These are phyloP conservation scores for Colletotrichum sp. DNA, from an alignment of 2,329 filamentous ascomycete species.

Conservation along the genomic window DNA sequence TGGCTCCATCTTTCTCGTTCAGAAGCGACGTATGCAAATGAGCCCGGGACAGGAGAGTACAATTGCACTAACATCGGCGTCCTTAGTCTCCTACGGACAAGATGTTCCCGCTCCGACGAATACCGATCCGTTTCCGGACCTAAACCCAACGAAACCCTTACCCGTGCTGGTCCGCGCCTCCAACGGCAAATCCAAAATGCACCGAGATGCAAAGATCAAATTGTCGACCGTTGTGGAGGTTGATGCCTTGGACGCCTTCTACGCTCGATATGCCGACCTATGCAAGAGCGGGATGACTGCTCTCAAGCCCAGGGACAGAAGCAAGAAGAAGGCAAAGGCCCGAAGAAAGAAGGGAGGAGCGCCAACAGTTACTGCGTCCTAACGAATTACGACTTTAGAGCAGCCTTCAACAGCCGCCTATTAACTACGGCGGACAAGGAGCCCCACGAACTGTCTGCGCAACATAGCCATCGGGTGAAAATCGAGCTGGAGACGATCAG, in stretches of 20 bases:
- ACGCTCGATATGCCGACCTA: conserved; percentile 82
- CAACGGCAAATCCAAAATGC: conserved; percentile 73
- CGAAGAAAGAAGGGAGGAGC: conserved; percentile 65
- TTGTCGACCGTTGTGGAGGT: conserved; percentile 83
- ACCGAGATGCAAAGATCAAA: conserved; percentile 68
- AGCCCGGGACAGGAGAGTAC: background rate
- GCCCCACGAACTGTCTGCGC: background rate
- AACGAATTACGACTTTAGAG: background rate
- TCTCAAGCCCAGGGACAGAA: conserved; percentile 92
- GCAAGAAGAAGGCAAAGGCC: conserved; percentile 82
- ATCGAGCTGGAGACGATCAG: background rate
- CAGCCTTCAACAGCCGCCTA: background rate
- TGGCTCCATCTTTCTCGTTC: conserved; percentile 75
- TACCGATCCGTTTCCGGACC: conserved; percentile 61
- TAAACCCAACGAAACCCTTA: conserved; percentile 61
- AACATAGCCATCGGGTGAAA: background rate
- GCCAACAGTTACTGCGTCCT: background rate
- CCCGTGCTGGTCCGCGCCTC: conserved; percentile 84
- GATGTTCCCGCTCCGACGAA: conserved; percentile 46
- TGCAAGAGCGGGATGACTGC: conserved; percentile 89
- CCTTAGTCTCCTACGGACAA: conserved; percentile 47
- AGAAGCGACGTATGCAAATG: conserved; percentile 71
- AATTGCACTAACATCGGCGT: background rate
- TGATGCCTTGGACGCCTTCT: conserved; percentile 80
- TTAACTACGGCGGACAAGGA: background rate